Percentiles rank a stretch among this genome's conserved stretches.
Evolutionary conservation across 371 early-diverging fungal species (phyloP).

Genomic region (Mortierella sp.): DNA sequence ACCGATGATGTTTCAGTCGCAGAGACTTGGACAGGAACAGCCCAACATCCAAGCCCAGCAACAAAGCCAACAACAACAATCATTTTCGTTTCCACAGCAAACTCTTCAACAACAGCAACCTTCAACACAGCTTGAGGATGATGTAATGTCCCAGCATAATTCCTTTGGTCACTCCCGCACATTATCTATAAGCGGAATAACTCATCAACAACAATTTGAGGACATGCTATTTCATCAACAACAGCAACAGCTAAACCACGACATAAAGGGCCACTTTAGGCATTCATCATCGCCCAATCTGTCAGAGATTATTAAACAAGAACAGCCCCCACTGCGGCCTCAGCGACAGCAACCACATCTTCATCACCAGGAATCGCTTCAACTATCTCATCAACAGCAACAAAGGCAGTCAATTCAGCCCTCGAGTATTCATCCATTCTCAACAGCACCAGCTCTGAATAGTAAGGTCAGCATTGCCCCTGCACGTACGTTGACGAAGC

Average conservation of each 20-base stretch:
- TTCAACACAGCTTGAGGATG: slow-evolving; percentile 27
- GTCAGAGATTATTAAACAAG: slow-evolving; percentile 41
- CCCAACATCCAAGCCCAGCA: slow-evolving; percentile 8
- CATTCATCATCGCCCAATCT: slow-evolving; percentile 43
- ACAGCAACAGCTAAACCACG: slow-evolving; percentile 27
- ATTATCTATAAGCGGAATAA: slow-evolving; percentile 24
- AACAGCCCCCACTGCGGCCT: slow-evolving; percentile 4
- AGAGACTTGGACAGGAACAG: slow-evolving; percentile 19
- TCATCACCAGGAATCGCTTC: slow-evolving; percentile 27
- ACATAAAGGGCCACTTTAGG: slow-evolving; percentile 43
- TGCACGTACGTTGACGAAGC: slow-evolving; percentile 40
- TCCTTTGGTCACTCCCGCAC: slow-evolving; percentile 32
- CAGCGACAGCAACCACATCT: slow-evolving; percentile 37
- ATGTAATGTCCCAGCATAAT: slow-evolving; percentile 49
- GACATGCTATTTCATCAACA: slow-evolving; percentile 43
- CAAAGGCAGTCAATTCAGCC: slow-evolving; percentile 21
- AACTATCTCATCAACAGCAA: slow-evolving; percentile 29
- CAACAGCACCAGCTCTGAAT: slow-evolving; percentile 16
- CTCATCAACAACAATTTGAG: slow-evolving; percentile 41
- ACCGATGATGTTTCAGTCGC: slow-evolving; percentile 12
- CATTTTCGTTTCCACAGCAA: slow-evolving; percentile 19
- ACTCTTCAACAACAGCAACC: slow-evolving; percentile 18
- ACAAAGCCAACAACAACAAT: slow-evolving; percentile 21
- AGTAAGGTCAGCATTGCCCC: slow-evolving; percentile 31
- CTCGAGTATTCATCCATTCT: slow-evolving; percentile 36